These are phyloP conservation scores for Picochlorum sp. DNA, from an alignment of 139 green algal genomes.

Conservation along the genomic window DNA sequence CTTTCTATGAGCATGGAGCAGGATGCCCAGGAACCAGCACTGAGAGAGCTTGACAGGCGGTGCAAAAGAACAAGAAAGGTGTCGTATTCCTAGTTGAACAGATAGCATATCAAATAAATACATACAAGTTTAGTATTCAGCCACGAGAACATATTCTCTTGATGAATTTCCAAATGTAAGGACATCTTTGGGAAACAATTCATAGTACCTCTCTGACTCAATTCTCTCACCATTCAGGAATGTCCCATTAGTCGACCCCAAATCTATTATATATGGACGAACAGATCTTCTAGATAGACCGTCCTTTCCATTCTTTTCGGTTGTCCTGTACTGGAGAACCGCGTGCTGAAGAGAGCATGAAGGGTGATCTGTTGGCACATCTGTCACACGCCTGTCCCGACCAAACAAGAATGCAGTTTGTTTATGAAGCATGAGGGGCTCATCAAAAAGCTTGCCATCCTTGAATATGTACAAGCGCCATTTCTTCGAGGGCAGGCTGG, in stretches of 20 bases:
- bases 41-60: slow-evolving; percentile 23
- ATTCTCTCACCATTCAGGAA: slow-evolving; percentile 82
- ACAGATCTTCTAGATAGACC: slow-evolving; percentile 45
- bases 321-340: slow-evolving; percentile 73
- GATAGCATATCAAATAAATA: background rate
- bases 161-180: slow-evolving; percentile 79
- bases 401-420: slow-evolving; percentile 85
- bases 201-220: slow-evolving; percentile 74
- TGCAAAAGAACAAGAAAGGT: slow-evolving; percentile 33
- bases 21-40: background rate
- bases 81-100: background rate
- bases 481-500: slow-evolving; percentile 45
- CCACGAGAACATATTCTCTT: slow-evolving; percentile 89
- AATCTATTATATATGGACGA: slow-evolving; percentile 90
- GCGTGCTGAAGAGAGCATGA: slow-evolving; percentile 95
- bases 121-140: slow-evolving; percentile 35
- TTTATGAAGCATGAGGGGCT: slow-evolving; percentile 64
- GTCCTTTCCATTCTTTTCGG: slow-evolving; percentile 38
- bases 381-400: slow-evolving; percentile 70
- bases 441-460: slow-evolving; percentile 32
- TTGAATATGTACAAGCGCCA: slow-evolving; percentile 97
- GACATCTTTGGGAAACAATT: slow-evolving; percentile 81
- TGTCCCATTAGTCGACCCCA: slow-evolving; percentile 89
- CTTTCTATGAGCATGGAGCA: too few relatives aligned
- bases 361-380: slow-evolving; percentile 91